phyloP scores from a whole-genome alignment of 2,329 filamentous ascomycete species.

The Fusarium sp. region DNA sequence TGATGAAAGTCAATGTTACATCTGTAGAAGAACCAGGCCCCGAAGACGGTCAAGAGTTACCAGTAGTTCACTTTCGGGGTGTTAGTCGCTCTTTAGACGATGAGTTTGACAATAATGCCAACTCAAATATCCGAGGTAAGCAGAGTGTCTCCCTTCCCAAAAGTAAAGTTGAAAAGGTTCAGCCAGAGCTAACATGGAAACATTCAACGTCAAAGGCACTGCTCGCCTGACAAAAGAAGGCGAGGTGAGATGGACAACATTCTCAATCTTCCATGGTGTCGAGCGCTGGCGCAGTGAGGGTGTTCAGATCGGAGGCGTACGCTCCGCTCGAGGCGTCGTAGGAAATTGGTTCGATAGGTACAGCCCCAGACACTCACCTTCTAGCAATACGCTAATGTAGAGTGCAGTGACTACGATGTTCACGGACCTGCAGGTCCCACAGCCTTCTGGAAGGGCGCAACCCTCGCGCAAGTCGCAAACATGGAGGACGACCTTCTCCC shows the following conservation, averaged over 20 bases:
- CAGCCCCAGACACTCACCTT: slow-evolving; percentile 22
- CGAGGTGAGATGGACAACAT: slow-evolving; percentile 79
- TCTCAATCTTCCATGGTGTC: slow-evolving; percentile 70
- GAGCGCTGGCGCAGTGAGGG: slow-evolving; percentile 82
- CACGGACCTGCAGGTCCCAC: slow-evolving; percentile 79
- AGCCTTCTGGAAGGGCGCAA: slow-evolving; percentile 79
- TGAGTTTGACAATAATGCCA: slow-evolving; percentile 74
- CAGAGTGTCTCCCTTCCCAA: slow-evolving; percentile 9
- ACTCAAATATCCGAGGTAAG: slow-evolving; percentile 72
- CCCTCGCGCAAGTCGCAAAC: slow-evolving; percentile 50
- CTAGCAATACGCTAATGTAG: background rate
- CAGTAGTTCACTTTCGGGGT: slow-evolving; percentile 76
- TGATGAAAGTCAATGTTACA: slow-evolving; percentile 73
- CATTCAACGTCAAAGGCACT: slow-evolving; percentile 57
- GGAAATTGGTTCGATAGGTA: slow-evolving; percentile 84
- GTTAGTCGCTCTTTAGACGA: slow-evolving; percentile 70
- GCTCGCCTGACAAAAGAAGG: slow-evolving; percentile 75
- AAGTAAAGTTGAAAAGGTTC: background rate
- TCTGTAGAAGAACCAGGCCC: slow-evolving; percentile 67
- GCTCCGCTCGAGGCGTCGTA: slow-evolving; percentile 73
- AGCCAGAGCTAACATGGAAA: slow-evolving; percentile 30
- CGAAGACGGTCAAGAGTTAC: slow-evolving; percentile 66
- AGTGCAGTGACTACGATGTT: slow-evolving; percentile 67
- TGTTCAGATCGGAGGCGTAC: slow-evolving; percentile 75
- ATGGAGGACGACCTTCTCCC: slow-evolving; percentile 47